A percentile compares a stretch with the other conserved stretches of the same genome.
Evolutionary conservation across 176 grass and related monocot species (phyloP).

Genomic region (Eragrostis nindensis): DNA sequence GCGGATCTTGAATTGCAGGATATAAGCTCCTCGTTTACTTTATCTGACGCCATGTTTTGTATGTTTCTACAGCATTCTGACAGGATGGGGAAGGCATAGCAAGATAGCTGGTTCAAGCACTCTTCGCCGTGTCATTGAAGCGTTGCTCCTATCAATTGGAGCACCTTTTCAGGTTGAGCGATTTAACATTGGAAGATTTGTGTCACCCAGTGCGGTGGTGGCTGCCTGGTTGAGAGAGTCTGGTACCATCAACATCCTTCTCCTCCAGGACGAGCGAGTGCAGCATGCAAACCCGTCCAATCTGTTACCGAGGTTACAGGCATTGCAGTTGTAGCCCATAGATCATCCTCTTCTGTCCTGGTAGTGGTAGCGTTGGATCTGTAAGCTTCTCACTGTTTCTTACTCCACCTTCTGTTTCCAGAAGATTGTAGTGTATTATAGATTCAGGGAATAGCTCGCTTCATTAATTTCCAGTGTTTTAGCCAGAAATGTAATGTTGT

Average conservation of each 20-base stretch:
- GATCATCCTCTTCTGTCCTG: background rate
- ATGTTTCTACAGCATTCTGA: constrained; percentile 75
- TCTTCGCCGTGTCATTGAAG: constrained; percentile 68
- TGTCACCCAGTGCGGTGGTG: constrained; percentile 79
- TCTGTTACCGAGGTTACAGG: constrained; percentile 67
- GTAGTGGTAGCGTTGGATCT: constrained; percentile 7
- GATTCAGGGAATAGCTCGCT: constrained; percentile 34
- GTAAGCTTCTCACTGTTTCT: constrained; percentile 25
- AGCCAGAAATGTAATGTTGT: constrained; percentile 44
- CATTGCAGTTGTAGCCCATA: constrained; percentile 71
- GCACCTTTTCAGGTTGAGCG: constrained; percentile 87
- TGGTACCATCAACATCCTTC: constrained; percentile 69
- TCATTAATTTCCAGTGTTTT: constrained; percentile 25
- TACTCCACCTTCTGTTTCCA: constrained; percentile 27
- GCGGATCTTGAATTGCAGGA: background rate
- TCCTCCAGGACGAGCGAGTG: constrained; percentile 61
- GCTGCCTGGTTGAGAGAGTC: constrained; percentile 83
- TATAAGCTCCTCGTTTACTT: background rate
- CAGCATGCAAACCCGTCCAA: constrained; percentile 34
- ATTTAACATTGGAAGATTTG: constrained; percentile 87
- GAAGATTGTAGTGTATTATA: constrained; percentile 54
- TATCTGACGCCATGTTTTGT: constrained; percentile 1
- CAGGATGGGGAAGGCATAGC: constrained; percentile 98
- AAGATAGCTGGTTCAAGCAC: constrained; percentile 86
- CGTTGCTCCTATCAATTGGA: constrained; percentile 71